phyloP scores from a whole-genome alignment of 148 eudicot genomes.

The Diospyros kaki region DNA sequence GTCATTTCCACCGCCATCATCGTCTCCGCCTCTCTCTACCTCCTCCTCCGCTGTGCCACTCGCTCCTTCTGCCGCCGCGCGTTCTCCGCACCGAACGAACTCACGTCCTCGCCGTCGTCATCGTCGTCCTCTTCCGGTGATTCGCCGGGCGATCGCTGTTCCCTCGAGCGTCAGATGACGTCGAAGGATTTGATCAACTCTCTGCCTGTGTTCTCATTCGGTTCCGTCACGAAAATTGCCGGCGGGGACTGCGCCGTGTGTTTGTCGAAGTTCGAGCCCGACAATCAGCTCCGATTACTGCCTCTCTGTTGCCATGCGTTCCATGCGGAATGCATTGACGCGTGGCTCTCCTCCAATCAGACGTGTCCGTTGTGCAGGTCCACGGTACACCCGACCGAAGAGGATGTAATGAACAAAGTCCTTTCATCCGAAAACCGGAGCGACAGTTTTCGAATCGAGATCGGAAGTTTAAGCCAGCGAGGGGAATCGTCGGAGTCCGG shows the following conservation, averaged over 20 bases:
- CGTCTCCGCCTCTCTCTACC: constrained; percentile 59
- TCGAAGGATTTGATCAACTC: constrained; percentile 23
- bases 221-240: constrained; percentile 26
- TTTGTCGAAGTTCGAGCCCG: constrained; percentile 60
- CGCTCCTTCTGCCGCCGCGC: constrained; percentile 21
- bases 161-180: neutral
- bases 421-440: constrained; percentile 10
- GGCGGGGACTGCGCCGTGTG: constrained; percentile 87
- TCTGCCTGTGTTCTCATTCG: constrained; percentile 63
- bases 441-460: constrained; percentile 68
- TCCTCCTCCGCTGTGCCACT: constrained; percentile 55
- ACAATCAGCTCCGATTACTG: constrained; percentile 62
- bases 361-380: constrained; percentile 90
- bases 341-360: constrained; percentile 58
- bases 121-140: neutral
- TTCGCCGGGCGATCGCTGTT: neutral
- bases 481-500: constrained; percentile 22
- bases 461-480: constrained; percentile 68
- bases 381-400: constrained; percentile 44
- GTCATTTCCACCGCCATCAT: constrained; percentile 55
- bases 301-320: constrained; percentile 88
- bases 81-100: neutral
- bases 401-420: constrained; percentile 39
- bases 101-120: neutral
- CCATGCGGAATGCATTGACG: constrained; percentile 69